Conservation (phyloP, 106 monocot genomes). For the Chionographis japonica region DNA sequence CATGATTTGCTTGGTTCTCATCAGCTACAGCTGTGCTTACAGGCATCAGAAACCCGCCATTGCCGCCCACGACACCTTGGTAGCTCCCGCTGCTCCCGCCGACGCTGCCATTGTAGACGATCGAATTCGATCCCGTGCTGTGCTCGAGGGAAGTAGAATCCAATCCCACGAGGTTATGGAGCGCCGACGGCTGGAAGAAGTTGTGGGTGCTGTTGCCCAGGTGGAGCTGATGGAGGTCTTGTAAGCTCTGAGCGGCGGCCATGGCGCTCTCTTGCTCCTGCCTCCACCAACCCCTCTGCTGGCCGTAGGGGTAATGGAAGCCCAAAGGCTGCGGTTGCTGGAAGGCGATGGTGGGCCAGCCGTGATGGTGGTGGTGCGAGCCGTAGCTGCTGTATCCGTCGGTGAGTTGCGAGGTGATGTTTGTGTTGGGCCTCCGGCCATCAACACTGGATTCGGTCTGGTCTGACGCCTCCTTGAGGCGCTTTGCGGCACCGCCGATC, state of each 20-base stretch:
- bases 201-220: slow-evolving; percentile 46
- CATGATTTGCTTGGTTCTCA: slow-evolving; percentile 19
- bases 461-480: slow-evolving; percentile 67
- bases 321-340: slow-evolving; percentile 39
- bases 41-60: slow-evolving; percentile 37
- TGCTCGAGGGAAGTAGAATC: slow-evolving; percentile 51
- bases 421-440: slow-evolving; percentile 12
- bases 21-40: slow-evolving; percentile 27
- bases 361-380: slow-evolving; percentile 23
- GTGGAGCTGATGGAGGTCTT: slow-evolving; percentile 57
- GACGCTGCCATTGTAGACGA: slow-evolving; percentile 28
- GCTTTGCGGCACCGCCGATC: slow-evolving; percentile 86
- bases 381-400: slow-evolving; percentile 22
- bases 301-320: slow-evolving; percentile 36
- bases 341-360: slow-evolving; percentile 76
- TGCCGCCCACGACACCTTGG: slow-evolving; percentile 7
- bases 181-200: slow-evolving; percentile 51
- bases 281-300: slow-evolving; percentile 50
- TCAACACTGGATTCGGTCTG: slow-evolving; percentile 23
- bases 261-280: slow-evolving; percentile 50
- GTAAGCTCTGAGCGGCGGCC: slow-evolving; percentile 33
- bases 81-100: slow-evolving; percentile 16
- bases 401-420: slow-evolving; percentile 31
- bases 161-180: slow-evolving; percentile 35
- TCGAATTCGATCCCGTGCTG: slow-evolving; percentile 61